Evolutionary conservation across 2,329 filamentous ascomycete genomes (phyloP), one percentile per base, ranked within the genome.

Genomic region (Cladophialophora carrionii): DNA sequence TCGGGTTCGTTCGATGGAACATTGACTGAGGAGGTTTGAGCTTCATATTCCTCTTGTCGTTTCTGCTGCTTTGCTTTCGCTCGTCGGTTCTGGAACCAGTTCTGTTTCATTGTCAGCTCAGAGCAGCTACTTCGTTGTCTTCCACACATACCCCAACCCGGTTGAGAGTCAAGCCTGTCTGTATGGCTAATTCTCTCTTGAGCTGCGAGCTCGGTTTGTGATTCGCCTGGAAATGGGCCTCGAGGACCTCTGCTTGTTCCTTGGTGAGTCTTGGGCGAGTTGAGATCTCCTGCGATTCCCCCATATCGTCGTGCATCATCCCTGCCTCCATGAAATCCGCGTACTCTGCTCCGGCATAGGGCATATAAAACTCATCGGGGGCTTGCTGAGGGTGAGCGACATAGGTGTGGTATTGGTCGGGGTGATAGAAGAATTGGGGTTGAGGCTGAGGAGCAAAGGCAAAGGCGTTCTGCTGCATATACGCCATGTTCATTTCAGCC

Each of bases 61-160:
- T 78, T 81, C 71, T 83, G 80, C 68, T 83, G 80, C 70, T 82
- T 83, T 57, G 81, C 81, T 70, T 83, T 83, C 62, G 81, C 81
- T 54, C 81, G 78, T 65, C 81, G 78, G 68, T 83, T 83, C 68
- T 83, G 81, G 71, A 82, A 83, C 81, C 81, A 83, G 67, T 83
- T 83, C 81, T 83, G 65, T 49, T 64, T n/a, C 66, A 67, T 53
- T 72, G 55, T 63, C 54, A 63, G 54, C 37, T 61, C 31, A 20
- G 12, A 22, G 41, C 58, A 49, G 12, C 37, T n/a, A 37, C 26
- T 29, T 22, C 31, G 22, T 20, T 4, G 41, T 20, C 24, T 31
- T 57, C 58, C 34, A 29, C 4, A 49, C 57, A 29, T 75, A 83
- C 81, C 64, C 81, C 80, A 70, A 83, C 81, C 62, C 81, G 77